Evolutionary conservation across 2,329 filamentous ascomycete genomes (phyloP).

Genomic region (Colletotrichum noveboracense): DNA sequence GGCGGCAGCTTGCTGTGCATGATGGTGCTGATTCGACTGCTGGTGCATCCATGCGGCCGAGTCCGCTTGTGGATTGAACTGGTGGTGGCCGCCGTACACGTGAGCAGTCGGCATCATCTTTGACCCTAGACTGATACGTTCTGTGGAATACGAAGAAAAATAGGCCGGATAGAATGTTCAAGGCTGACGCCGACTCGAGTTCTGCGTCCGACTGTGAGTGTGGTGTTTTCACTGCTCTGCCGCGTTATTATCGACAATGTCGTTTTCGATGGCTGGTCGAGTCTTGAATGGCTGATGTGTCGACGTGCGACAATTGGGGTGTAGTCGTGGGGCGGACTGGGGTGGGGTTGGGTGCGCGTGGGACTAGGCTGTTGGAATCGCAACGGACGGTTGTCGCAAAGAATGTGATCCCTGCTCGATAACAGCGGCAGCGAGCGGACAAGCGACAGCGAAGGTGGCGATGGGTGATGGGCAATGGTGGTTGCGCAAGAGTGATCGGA

Average conservation of each 20-base stretch:
- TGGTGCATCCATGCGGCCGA: slow-evolving; percentile 72
- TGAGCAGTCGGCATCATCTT: slow-evolving; percentile 69
- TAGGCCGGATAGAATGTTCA: background rate
- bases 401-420: background rate
- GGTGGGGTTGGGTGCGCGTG: background rate
- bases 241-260: background rate
- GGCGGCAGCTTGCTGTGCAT: slow-evolving; percentile 59
- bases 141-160: background rate
- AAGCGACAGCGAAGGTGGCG: background rate
- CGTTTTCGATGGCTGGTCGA: background rate
- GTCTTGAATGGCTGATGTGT: background rate
- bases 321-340: background rate
- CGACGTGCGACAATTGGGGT: background rate
- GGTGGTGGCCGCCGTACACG: slow-evolving; percentile 68
- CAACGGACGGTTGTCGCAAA: background rate
- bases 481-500: background rate
- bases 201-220: background rate
- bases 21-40: slow-evolving; percentile 64
- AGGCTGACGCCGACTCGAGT: background rate
- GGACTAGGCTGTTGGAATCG: background rate
- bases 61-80: slow-evolving; percentile 67
- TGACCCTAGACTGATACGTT: slow-evolving; percentile 12
- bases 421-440: background rate
- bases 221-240: background rate
- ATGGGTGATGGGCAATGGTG: background rate